A percentile compares a stretch with the other conserved stretches of the same genome.
Evolutionary conservation across 108 stramenopile genomes (phyloP).

Genomic region (Discostella pseudostelligera): DNA sequence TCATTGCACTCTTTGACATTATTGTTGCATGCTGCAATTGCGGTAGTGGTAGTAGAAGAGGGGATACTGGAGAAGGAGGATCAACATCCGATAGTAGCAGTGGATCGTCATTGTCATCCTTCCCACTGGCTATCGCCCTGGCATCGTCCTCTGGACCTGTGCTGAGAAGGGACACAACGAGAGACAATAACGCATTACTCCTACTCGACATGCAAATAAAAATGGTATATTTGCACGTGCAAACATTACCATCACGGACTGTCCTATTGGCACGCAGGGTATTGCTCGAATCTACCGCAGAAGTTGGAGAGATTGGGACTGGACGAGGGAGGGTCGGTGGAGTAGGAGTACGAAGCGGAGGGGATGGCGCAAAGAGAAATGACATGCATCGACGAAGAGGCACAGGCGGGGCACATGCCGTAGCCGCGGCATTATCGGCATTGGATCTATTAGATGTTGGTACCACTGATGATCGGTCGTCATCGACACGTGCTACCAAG

Average conservation of each 20-base stretch:
- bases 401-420: conserved; percentile 9
- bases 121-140: conserved; percentile 70
- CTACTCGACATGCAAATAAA: conserved; percentile 63
- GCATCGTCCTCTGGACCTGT: conserved; percentile 16
- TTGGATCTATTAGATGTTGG: conserved; percentile 60
- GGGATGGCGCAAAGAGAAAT: not conserved
- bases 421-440: conserved; percentile 73
- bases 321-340: no score
- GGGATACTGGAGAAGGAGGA: no score
- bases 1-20: conserved; percentile 63
- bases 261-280: conserved; percentile 53
- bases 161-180: not conserved
- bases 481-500: conserved; percentile 20
- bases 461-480: conserved; percentile 4
- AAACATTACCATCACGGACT: conserved; percentile 69
- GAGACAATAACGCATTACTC: conserved; percentile 13
- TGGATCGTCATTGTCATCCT: conserved; percentile 2
- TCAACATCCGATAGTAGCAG: no score
- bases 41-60: no score
- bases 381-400: not conserved
- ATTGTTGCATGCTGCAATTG: conserved; percentile 54
- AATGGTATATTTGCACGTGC: conserved; percentile 85
- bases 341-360: no score
- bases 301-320: not conserved
- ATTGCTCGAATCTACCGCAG: conserved; percentile 48